Evolutionary conservation across 768 basidiomycete genomes (phyloP), one percentile per base, ranked within the genome.

Genomic region (Psilocybe cubensis): DNA sequence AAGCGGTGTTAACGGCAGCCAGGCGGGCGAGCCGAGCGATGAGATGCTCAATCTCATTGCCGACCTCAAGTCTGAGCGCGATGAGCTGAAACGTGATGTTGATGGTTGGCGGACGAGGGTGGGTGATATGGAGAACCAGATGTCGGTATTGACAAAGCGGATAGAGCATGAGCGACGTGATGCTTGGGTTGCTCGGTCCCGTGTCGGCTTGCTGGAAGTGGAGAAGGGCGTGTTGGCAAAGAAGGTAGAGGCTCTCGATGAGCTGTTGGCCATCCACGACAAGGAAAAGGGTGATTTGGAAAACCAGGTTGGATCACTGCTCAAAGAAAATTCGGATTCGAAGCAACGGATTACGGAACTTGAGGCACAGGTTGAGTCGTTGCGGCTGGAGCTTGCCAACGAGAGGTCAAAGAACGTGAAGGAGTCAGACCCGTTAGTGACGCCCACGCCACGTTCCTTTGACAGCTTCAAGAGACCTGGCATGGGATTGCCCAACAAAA

Each of bases 41-140:
- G 93, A 94, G 74, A 87, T 94, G 83, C 73, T 92, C 38, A 79
- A 81, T 62, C 79, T 91, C 33, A 78, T 94, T 52, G 78, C 87
- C 3, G 91, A 92, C 67, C 79, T 93, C 64, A 94, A 94, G 70
- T 81, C 87, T 11, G 95, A 98, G 72, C 80, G 96, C 27, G 96
- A 98, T 65, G 89, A 94, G 57, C 78, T 98, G 49, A 89, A 88
- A 70, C 84, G 86, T 50, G 95, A 98, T 70, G 87, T 94, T 0
- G 89, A 94, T 62, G 91, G 89, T 0, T 96, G 94, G 93, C 81
- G 91, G 59, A 79, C 73, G 29, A 81, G 95, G 21, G 90, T 94
- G 45, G 78, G 77, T 12, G 88, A 91, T 66, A 78, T 92, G 64
- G 92, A 96, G 64, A 86, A 83, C 54, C 87, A 88, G 62, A 72